phyloP scores from a whole-genome alignment of 2,329 filamentous ascomycete species.

The Hypoxylon sp. region DNA sequence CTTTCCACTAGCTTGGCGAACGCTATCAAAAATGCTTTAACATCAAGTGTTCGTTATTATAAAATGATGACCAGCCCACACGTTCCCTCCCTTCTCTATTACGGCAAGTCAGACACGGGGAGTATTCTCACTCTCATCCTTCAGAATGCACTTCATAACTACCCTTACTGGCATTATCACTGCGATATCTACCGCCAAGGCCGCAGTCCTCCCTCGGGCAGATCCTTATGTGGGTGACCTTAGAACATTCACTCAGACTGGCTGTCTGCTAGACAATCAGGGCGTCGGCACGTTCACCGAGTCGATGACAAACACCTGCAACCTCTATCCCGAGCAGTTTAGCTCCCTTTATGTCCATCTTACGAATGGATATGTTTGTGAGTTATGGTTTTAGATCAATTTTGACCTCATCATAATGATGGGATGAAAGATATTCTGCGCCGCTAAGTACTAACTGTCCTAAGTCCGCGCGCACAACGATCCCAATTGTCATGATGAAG shows the following conservation, averaged over 20 bases:
- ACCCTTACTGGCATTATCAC: slow-evolving; percentile 19
- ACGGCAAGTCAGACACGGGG: slow-evolving; percentile 4
- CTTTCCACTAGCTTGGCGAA: slow-evolving; percentile 13
- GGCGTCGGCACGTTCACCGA: slow-evolving; percentile 43
- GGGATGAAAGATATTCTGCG: not conserved
- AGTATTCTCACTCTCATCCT: slow-evolving; percentile 10
- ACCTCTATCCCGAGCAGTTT: slow-evolving; percentile 28
- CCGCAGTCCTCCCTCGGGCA: slow-evolving; percentile 16
- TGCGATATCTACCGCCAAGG: slow-evolving; percentile 14
- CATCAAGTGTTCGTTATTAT: slow-evolving; percentile 16
- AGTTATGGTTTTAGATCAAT: slow-evolving; percentile 8
- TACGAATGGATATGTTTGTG: slow-evolving; percentile 35
- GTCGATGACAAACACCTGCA: slow-evolving; percentile 35
- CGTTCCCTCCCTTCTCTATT: not conserved
- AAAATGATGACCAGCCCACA: slow-evolving; percentile 6
- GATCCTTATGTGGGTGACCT: slow-evolving; percentile 44
- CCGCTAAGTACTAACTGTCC: slow-evolving; percentile 6
- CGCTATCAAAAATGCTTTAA: not conserved
- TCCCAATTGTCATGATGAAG: slow-evolving; percentile 29
- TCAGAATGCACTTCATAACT: slow-evolving; percentile 31
- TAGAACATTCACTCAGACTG: slow-evolving; percentile 34
- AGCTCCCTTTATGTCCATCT: slow-evolving; percentile 41
- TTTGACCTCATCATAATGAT: not conserved
- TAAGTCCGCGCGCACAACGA: slow-evolving; percentile 40
- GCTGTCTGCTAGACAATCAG: slow-evolving; percentile 38